Base-by-base conservation (phyloP, 1,139 yeast genomes). In the Keqinozyma sinolaborantium region DNA sequence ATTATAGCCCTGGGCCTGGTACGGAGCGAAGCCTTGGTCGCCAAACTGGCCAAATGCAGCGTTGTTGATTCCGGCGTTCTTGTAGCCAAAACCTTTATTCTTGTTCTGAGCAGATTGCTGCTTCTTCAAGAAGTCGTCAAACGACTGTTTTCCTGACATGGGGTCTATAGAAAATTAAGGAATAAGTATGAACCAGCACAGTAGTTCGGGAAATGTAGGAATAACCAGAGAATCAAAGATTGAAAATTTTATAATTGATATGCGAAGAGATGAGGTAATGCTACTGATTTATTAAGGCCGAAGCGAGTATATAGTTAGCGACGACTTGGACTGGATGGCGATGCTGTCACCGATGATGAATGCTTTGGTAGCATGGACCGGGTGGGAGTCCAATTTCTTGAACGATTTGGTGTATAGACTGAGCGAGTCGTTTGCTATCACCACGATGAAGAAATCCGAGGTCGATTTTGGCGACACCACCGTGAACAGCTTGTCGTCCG, bases 101-200 rank as follows among this genome's bases (percentile, higher is more conserved):
- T 48, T 53, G 14, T 36, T 47, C 30, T 47, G 56, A 15, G 48
- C 39, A 30, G 41, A 53, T 30, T 44, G 50, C 40, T 56, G 60
- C 39, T 47, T 50, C 41, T 51, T 55, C 27, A 56, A 31, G 32
- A 56, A 56, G 32, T 55, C 60, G 25, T 56, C 58, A 36, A 56
- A 56, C 13, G 58, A 52, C 41, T 38, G 51, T 41, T 44, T 42
- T 26, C 37, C 40, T 24, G 57, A 53, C 58, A 53, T 50, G 7
- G 20, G n/a, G n/a, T n/a, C n/a, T n/a, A n/a, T n/a, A n/a, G n/a
- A n/a, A n/a, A n/a, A n/a, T n/a, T n/a, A n/a, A n/a, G n/a, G n/a
- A n/a, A n/a, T n/a, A n/a, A n/a, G n/a, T n/a, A n/a, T n/a, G n/a
- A n/a, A n/a, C n/a, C n/a, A n/a, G n/a, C n/a, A n/a, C n/a, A n/a